phyloP scores from a whole-genome alignment of 2,329 filamentous ascomycete genomes.

The Basipetospora chlamydospora region DNA sequence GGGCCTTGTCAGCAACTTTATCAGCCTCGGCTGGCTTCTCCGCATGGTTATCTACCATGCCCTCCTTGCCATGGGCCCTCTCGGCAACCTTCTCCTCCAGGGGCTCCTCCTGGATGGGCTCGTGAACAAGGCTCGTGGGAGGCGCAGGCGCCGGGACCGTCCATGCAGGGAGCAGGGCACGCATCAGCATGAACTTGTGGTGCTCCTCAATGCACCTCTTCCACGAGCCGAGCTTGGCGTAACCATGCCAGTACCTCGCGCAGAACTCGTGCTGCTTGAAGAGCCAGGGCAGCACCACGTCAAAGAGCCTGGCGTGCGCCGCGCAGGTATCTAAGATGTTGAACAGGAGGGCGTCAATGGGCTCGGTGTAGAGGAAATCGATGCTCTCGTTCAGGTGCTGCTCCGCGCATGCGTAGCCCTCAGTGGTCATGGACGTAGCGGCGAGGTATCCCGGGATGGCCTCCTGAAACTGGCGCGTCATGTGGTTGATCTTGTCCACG shows the following conservation, averaged over 20 bases:
- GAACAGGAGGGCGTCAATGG: not conserved
- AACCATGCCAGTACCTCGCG: not conserved
- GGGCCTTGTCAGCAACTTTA: too few species aligned
- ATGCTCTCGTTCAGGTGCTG: not conserved
- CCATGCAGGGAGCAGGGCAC: not conserved
- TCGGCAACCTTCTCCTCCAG: not conserved
- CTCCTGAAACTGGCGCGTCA: not conserved
- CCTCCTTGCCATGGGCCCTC: not conserved
- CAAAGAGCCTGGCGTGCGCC: not conserved
- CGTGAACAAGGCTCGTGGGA: too few species aligned
- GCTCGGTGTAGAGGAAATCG: constrained; percentile 1
- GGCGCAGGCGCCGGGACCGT: not conserved
- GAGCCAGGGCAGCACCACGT: not conserved
- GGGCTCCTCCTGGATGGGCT: not conserved
- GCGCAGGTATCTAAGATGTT: not conserved
- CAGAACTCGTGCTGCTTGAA: not conserved
- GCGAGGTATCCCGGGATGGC: not conserved
- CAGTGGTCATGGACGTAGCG: not conserved
- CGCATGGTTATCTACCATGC: too few species aligned
- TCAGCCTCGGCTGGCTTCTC: too few species aligned
- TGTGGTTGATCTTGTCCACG: constrained; percentile 1
- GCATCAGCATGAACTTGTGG: not conserved
- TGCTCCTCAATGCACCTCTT: not conserved
- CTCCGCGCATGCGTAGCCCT: not conserved
- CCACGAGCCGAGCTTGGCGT: not conserved